Evolutionary conservation across 805 yeast species (phyloP).

Genomic region (Alloascoidea africana): DNA sequence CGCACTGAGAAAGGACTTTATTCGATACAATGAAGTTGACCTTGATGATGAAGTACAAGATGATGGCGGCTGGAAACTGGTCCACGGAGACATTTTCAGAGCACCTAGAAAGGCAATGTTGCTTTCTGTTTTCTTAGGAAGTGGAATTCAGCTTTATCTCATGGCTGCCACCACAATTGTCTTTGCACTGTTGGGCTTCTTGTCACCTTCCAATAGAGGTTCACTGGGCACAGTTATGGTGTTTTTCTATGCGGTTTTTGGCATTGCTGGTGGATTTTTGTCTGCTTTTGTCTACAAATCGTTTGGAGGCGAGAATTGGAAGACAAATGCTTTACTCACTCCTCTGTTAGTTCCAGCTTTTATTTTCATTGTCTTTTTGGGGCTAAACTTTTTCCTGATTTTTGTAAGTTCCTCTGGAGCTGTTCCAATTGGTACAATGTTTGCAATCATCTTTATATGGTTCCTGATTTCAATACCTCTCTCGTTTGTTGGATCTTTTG

Average conservation of each 20-base stretch:
- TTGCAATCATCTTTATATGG: conserved; percentile 75
- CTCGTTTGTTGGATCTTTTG: conserved; percentile 67
- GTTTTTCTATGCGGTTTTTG: conserved; percentile 65
- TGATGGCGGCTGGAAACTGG: conserved; percentile 94
- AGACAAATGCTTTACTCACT: conserved; percentile 65
- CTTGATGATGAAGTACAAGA: conserved; percentile 78
- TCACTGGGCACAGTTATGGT: conserved; percentile 84
- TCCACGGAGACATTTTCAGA: conserved; percentile 91
- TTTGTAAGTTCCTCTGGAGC: conserved; percentile 82
- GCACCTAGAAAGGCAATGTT: conserved; percentile 58
- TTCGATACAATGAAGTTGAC: conserved; percentile 78
- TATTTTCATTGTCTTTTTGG: conserved; percentile 45
- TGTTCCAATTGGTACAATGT: conserved; percentile 81
- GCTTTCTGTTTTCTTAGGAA: conserved; percentile 71
- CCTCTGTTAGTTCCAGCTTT: conserved; percentile 79
- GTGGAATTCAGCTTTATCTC: conserved; percentile 71
- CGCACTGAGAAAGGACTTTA: conserved; percentile 73
- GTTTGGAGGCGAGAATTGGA: conserved; percentile 89
- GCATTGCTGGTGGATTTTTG: conserved; percentile 75
- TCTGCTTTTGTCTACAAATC: conserved; percentile 77
- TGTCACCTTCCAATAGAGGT: conserved; percentile 93
- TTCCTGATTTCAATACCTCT: conserved; percentile 73
- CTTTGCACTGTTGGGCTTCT: conserved; percentile 77
- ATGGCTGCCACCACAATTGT: conserved; percentile 61
- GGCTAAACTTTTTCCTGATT: conserved; percentile 71